Base-by-base conservation (phyloP, 148 eudicot species). In the Mesembryanthemum crystallinum region DNA sequence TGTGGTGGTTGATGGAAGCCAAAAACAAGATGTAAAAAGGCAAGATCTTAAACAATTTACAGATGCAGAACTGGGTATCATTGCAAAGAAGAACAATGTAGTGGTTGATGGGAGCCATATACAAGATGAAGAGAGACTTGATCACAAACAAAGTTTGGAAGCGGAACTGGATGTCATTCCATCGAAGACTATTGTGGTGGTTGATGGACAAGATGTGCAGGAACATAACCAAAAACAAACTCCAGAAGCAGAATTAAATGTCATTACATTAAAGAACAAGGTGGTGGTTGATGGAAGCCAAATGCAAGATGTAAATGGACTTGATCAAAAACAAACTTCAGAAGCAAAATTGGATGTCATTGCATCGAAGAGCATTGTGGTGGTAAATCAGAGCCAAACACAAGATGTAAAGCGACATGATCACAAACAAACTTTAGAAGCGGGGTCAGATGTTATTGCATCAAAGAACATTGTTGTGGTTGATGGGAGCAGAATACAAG, bases 381-480 rank as follows among this genome's bases (percentile, higher is more conserved):
- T 71, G 55, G 65, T 60, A 8, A 61, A 72, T 35, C 29, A 39
- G 59, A 71, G 29, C 55, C 74, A 69, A 13, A 39, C 27, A 58
- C 54, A 72, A 35, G 64, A 29, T 42, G 45, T 57, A 67, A 29
- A 20, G 2, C 47, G 24, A 6, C 23, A 8, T 39, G 65, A 77
- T 54, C 1, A 27, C 51, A 80, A 3, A 55, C 64, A 4, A 25
- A 29, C 18, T 74, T 67, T 42, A 57, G 78, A 72, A 54, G 64
- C 78, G 25, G 64, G 64, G 18, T 74, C 79, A 5, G 59, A 29
- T 65, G 63, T 62, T 58, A 76, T 8, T 73, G 69, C 78, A 8
- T 74, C 77, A 23, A 60, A 73, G 52, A 74, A 63, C 71, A 69
- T 63, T 37, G 80, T 70, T n/a, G 71, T 70, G 47, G 20, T 62